Conservation (phyloP, 345 rosid species). For the Salix dunnii region DNA sequence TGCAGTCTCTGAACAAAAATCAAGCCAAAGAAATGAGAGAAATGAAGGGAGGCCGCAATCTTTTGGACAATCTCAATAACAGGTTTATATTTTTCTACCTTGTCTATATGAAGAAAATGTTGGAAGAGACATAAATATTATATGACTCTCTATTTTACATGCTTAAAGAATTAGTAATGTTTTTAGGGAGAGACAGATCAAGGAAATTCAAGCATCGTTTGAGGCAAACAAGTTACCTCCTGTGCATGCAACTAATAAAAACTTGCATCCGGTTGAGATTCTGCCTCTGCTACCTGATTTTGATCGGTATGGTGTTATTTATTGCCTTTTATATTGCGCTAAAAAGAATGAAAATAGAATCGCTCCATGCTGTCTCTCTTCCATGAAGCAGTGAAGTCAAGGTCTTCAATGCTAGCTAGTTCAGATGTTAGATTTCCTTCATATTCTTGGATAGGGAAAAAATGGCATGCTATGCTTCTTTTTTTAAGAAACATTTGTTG, state of each 20-base stretch:
- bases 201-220: conserved; percentile 86
- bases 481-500: background rate
- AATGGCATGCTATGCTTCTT: background rate
- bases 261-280: conserved; percentile 65
- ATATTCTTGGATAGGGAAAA: background rate
- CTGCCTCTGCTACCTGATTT: conserved; percentile 85
- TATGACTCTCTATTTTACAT: background rate
- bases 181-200: conserved; percentile 85
- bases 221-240: conserved; percentile 75
- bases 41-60: conserved; percentile 63
- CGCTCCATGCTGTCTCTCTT: background rate
- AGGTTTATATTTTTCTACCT: conserved; percentile 51
- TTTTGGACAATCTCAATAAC: conserved; percentile 70
- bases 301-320: conserved; percentile 55
- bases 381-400: too few relatives aligned
- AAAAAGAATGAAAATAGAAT: background rate
- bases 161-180: conserved; percentile 11
- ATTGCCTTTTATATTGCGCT: conserved; percentile 15
- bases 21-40: conserved; percentile 93
- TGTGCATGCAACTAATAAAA: conserved; percentile 83
- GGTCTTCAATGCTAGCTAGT: background rate
- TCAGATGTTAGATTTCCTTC: background rate
- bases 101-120: conserved; percentile 3
- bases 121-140: background rate
- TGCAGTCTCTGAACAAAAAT: conserved; percentile 89